Evolutionary conservation across 1,284 basidiomycete genomes (phyloP).

Genomic region (Ustilago bromivora): DNA sequence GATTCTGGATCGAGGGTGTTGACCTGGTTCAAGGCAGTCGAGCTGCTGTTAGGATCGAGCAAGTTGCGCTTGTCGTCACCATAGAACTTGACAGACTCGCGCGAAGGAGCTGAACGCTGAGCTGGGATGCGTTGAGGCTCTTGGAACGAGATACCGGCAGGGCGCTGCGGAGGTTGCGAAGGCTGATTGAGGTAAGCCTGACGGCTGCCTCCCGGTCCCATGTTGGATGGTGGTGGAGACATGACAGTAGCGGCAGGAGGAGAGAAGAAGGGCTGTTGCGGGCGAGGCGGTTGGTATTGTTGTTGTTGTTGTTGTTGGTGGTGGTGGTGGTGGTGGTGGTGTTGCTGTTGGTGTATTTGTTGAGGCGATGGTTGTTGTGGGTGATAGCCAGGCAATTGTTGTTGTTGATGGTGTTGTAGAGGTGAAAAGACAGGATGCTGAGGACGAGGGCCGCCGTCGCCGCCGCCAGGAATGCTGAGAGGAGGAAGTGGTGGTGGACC

Average conservation of each 20-base stretch:
- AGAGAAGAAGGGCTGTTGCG: conserved; percentile 34
- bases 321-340: conserved; percentile 26
- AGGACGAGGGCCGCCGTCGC: conserved; percentile 10
- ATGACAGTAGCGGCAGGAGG: conserved; percentile 18
- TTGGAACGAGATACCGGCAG: conserved; percentile 59
- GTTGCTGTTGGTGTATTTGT: conserved; percentile 42
- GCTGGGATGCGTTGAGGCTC: conserved; percentile 44
- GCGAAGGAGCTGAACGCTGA: conserved; percentile 49
- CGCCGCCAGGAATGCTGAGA: conserved; percentile 33
- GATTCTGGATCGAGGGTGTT: conserved; percentile 60
- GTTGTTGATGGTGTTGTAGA: conserved; percentile 31
- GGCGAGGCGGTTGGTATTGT: conserved; percentile 10
- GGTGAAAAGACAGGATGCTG: conserved; percentile 16
- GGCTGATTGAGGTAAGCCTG: conserved; percentile 24
- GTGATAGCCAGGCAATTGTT: conserved; percentile 49
- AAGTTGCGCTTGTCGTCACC: conserved; percentile 52
- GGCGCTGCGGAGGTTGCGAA: conserved; percentile 18
- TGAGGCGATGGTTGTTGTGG: conserved; percentile 34
- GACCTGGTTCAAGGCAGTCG: conserved; percentile 39
- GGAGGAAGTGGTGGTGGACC: conserved; percentile 45
- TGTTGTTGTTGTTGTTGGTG: conserved; percentile 36
- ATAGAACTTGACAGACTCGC: conserved; percentile 56
- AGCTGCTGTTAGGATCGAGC: conserved; percentile 49
- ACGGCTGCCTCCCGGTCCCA: conserved; percentile 23
- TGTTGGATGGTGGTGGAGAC: conserved; percentile 15